Evolutionary conservation across 169 alveolate genomes (phyloP), one percentile per base, ranked within the genome.

Genomic region (Cryptosporidium tyzzeri): DNA sequence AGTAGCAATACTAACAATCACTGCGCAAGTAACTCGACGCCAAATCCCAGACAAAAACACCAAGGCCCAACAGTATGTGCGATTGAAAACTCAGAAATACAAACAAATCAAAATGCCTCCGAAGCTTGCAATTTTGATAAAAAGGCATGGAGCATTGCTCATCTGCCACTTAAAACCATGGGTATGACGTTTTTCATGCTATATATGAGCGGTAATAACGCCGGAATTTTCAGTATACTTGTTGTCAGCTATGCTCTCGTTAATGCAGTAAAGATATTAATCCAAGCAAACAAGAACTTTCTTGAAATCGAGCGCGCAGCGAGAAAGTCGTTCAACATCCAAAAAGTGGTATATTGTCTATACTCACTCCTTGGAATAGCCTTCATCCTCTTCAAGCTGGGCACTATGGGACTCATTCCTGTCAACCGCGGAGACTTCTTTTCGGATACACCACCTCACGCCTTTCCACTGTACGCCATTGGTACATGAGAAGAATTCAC

Each of bases 111-210:
- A 12, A 29, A 21, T 37, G 6, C 71, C 2, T 31, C 21, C 1
- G 5, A 26, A 31, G 33, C 21, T 6, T 31, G 26, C 37, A 45
- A 48, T 44, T 37, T 69, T 7, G 29, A 69, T 29, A 69, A 69
- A 8, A 69, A 69, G 7, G 84, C 84, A 12, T 69, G 84, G 84
- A 69, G 31, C 37, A 69, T 26, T 26, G 48, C 84, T 16, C 61
- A 37, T n/a, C n/a, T 69, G 10, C 84, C 84, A 18, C 61, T 69
- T 44, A 69, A 69, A 35, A 37, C 84, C 37, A 69, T 69, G 84
- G 58, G 84, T 2, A 69, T 69, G 84, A 69, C 84, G 12, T 69
- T 69, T 18, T 18, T 69, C n/a, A 69, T 69, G 84, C 6, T 69
- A 2, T 69, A 69, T 18, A 69, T 69, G 65, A 69, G 58, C 31